Evolutionary conservation across 148 eudicot genomes (phyloP), one percentile per base, ranked within the genome.

Genomic region (Oxyria digyna): DNA sequence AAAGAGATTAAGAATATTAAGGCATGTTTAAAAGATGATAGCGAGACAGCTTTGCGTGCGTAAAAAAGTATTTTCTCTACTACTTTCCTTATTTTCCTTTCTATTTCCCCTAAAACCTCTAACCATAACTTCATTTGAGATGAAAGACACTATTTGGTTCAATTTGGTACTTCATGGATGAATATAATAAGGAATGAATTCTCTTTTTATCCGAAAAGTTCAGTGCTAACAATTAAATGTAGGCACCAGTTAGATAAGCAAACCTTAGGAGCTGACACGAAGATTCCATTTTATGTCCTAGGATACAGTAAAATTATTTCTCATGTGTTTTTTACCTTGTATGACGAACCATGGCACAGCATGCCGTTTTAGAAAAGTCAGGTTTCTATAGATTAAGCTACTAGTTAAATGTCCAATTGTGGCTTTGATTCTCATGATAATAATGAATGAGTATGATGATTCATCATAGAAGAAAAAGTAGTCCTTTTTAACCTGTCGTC

Each of bases 401-500:
- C 38, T 6, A 35, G 6, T 35, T 35, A 35, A 35, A 35, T 6
- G 3, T 3, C 38, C 8, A 17, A 65, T 5, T 54, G 14, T 29
- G 18, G 6, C 45, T 4, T 45, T n/a, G n/a, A n/a, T n/a, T 17
- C 55, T 13, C 33, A 68, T 9, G 10, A 38, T 40, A 68, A 67
- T 27, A 8, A 43, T 31, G 11, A 62, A 48, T n/a, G 10, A 37
- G 31, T 13, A 46, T 31, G 17, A n/a, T 24, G 42, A 26, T 26
- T 42, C n/a, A 48, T 17, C 54, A 57, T 18, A 20, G 23, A 32
- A 57, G 43, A 68, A 40, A 66, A 62, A 41, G 29, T 54, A 67
- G 65, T 37, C 17, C 49, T 23, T 33, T 75, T 70, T 71, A 63
- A 94, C 98, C 96, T 78, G 96, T 46, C 76, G 43, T 41, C 37